Evolutionary conservation across 2,329 filamentous ascomycete genomes (phyloP).

Genomic region (Paraconiothyrium brasiliense): DNA sequence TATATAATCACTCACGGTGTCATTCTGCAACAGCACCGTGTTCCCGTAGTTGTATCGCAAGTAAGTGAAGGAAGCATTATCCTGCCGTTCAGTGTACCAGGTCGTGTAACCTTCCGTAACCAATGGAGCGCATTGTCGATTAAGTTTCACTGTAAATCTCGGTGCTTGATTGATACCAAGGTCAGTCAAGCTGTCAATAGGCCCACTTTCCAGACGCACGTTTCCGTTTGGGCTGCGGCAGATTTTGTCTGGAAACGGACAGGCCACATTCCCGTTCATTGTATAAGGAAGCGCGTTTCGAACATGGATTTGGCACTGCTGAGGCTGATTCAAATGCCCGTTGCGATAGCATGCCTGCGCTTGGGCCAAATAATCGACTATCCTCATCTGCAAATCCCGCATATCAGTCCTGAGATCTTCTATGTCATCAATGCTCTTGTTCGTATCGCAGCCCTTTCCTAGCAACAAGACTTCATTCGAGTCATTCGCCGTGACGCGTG

Average conservation of each 20-base stretch:
- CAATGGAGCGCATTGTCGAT: conserved; percentile 22
- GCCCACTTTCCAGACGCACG: conserved; percentile 27
- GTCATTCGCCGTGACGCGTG: conserved; percentile 39
- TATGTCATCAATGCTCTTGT: neutral
- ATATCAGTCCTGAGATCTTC: neutral
- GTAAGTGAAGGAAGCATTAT: neutral
- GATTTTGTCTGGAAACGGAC: conserved; percentile 22
- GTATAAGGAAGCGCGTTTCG: conserved; percentile 12
- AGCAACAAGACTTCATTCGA: conserved; percentile 44
- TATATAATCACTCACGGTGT: conserved; percentile 8
- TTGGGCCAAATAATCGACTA: conserved; percentile 17
- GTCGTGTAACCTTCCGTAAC: conserved; percentile 13
- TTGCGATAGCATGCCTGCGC: conserved; percentile 25
- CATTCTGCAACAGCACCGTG: neutral
- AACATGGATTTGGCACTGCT: conserved; percentile 15
- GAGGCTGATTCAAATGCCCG: neutral
- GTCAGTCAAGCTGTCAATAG: conserved; percentile 27
- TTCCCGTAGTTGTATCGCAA: neutral
- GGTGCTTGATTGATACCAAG: conserved; percentile 30
- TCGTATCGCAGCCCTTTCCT: conserved; percentile 32
- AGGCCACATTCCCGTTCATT: conserved; percentile 15
- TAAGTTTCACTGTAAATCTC: conserved; percentile 11
- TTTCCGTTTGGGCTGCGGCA: conserved; percentile 21
- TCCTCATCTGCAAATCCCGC: neutral
- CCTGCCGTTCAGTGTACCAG: neutral